Evolutionary conservation across 371 early-diverging fungal genomes (phyloP), one percentile per base, ranked within the genome.

Genomic region (Rhizopus delemar): DNA sequence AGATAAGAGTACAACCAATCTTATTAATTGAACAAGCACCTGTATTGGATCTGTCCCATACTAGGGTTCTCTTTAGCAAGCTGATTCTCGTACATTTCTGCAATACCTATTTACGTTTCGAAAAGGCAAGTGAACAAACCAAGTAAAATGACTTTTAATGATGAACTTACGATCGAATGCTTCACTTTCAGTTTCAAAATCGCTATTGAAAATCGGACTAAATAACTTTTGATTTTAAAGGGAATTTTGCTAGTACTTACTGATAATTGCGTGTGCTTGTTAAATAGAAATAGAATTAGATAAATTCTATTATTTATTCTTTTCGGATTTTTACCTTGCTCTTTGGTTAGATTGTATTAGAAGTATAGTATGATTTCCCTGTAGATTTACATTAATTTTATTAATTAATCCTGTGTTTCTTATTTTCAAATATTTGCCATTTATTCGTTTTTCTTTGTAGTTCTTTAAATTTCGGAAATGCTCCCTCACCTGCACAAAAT

Each of bases 21-120:
- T 3, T 41, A 15, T 43, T 15, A 9, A 12, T 46, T 34, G 0
- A 32, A 11, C 8, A 16, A 43, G 28, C 39, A 78, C 78, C 75
- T 73, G 46, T 79, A 79, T 56, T 76, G 80, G 13, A 79, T 69
- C 43, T 76, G 75, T 13, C 71, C 66, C 22, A 71, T 56, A 22
- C 66, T 58, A 22, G 80, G 77, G 46, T 79, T 74, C 46, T 79
- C 68, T 51, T 69, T 67, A 29, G 74, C 68, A 53, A 79, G 61
- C 3, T 69, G 67, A 22, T 65, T 65, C 48, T 79, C 80, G 43
- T 63, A 79, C 12, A 76, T 45, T n/a, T 61, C 65, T 6, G 76
- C 76, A 38, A 79, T 70, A 39, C 74, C 80, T 79, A 62, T 22
- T 11, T 8, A 9, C 4, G 5, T 5, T 43, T 5, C 8, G n/a